phyloP scores from a whole-genome alignment of 306 rosid genomes.

The Oemleria cerasiformis region DNA sequence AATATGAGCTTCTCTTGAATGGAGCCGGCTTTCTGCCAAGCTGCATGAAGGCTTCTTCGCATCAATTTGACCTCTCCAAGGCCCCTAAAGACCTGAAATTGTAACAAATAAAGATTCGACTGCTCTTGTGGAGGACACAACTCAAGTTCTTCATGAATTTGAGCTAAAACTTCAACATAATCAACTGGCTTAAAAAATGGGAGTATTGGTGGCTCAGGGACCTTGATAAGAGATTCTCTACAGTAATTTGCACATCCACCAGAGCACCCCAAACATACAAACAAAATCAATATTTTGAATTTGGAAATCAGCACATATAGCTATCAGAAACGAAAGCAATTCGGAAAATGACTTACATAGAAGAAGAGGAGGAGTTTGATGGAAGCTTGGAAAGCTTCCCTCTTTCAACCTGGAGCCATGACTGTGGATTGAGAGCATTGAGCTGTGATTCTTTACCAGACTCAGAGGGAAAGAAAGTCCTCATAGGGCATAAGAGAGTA shows the following conservation, averaged over 20 bases:
- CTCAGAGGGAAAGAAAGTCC: slow-evolving; percentile 76
- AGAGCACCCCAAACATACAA: background rate
- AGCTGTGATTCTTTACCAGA: slow-evolving; percentile 66
- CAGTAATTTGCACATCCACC: slow-evolving; percentile 28
- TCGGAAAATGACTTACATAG: slow-evolving; percentile 55
- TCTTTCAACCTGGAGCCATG: slow-evolving; percentile 97
- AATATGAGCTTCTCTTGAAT: slow-evolving; percentile 74
- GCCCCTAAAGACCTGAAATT: slow-evolving; percentile 83
- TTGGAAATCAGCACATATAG: background rate
- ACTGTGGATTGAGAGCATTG: slow-evolving; percentile 76
- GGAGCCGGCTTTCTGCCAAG: slow-evolving; percentile 77
- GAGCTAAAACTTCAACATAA: slow-evolving; percentile 87
- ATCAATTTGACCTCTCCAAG: slow-evolving; percentile 78
- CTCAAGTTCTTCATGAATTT: slow-evolving; percentile 94
- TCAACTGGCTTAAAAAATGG: slow-evolving; percentile 77
- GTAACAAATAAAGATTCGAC: slow-evolving; percentile 73
- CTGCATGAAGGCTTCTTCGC: slow-evolving; percentile 83
- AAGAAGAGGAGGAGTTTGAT: slow-evolving; percentile 55
- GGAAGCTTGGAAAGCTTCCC: slow-evolving; percentile 74
- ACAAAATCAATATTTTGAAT: background rate
- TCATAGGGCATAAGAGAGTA: slow-evolving; percentile 75
- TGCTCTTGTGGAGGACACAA: slow-evolving; percentile 62
- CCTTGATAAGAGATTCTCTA: slow-evolving; percentile 90
- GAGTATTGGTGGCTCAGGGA: slow-evolving; percentile 69
- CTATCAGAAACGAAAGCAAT: background rate